These are phyloP conservation scores for Astrocystis sublimbata DNA, from an alignment of 495 filamentous ascomycete species.

Conservation along the genomic window DNA sequence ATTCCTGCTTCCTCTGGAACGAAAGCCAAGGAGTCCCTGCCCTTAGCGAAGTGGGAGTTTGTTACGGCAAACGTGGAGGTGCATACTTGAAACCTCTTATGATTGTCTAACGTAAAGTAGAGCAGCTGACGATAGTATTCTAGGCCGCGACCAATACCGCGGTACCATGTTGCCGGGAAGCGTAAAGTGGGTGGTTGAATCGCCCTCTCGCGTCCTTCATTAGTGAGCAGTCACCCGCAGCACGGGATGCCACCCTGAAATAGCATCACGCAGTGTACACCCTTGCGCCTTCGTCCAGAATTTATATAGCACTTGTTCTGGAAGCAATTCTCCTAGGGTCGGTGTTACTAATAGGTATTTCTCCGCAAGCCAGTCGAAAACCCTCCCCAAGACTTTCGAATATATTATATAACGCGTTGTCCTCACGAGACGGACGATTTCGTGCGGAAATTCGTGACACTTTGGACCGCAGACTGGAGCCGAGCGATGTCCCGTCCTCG, in stretches of 20 bases:
- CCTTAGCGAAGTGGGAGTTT: neutral
- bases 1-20: conserved; percentile 14
- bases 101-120: conserved; percentile 8
- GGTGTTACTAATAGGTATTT: conserved; percentile 37
- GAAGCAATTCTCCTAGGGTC: conserved; percentile 25
- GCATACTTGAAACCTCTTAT: neutral
- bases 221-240: conserved; percentile 2
- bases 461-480: neutral
- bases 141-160: conserved; percentile 27
- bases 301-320: neutral
- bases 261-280: conserved; percentile 13
- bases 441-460: neutral
- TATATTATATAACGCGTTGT: conserved; percentile 10
- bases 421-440: neutral
- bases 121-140: conserved; percentile 19
- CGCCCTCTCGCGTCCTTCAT: neutral
- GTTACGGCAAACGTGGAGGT: neutral
- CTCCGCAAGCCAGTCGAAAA: conserved; percentile 32
- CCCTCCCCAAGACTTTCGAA: conserved; percentile 23
- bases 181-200: conserved; percentile 18
- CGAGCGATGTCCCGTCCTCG: conserved; percentile 1
- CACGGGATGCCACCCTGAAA: conserved; percentile 31
- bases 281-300: neutral
- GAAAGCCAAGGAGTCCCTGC: conserved; percentile 3
- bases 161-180: conserved; percentile 27